Conservation (phyloP, 129 eudicot species). For the Artemisia tridentata region DNA sequence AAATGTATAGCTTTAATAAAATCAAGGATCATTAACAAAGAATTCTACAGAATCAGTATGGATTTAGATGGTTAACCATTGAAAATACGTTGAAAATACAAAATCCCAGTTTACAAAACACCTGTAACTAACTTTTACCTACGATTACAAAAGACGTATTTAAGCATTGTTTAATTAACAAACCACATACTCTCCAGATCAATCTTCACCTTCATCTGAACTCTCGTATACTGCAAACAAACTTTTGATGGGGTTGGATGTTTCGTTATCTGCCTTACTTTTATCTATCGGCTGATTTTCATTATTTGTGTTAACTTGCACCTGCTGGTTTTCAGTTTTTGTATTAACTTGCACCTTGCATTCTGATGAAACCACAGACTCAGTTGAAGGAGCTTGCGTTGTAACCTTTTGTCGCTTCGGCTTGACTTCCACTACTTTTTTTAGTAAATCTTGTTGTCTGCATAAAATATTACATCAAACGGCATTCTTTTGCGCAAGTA, state of each 20-base stretch:
- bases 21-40: conserved; percentile 7
- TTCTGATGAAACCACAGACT: conserved; percentile 24
- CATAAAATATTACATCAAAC: conserved; percentile 13
- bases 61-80: conserved; percentile 3
- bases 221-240: conserved; percentile 76
- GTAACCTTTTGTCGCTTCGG: conserved; percentile 62
- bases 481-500: not conserved
- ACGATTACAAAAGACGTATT: conserved; percentile 27
- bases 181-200: conserved; percentile 22
- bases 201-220: conserved; percentile 84
- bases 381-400: conserved; percentile 19
- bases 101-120: conserved; percentile 7
- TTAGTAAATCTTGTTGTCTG: conserved; percentile 90
- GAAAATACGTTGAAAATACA: not conserved
- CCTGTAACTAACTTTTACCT: conserved; percentile 16
- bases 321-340: conserved; percentile 24
- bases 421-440: conserved; percentile 81
- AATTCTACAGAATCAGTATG: conserved; percentile 5
- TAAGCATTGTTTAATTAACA: conserved; percentile 18
- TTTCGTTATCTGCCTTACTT: conserved; percentile 23
- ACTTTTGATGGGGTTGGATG: conserved; percentile 63
- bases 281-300: conserved; percentile 17
- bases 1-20: conserved; percentile 14
- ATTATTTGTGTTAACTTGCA: conserved; percentile 23
- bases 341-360: conserved; percentile 18